Base-by-base conservation (phyloP, 768 basidiomycete species). In the Polyporus arcularius region DNA sequence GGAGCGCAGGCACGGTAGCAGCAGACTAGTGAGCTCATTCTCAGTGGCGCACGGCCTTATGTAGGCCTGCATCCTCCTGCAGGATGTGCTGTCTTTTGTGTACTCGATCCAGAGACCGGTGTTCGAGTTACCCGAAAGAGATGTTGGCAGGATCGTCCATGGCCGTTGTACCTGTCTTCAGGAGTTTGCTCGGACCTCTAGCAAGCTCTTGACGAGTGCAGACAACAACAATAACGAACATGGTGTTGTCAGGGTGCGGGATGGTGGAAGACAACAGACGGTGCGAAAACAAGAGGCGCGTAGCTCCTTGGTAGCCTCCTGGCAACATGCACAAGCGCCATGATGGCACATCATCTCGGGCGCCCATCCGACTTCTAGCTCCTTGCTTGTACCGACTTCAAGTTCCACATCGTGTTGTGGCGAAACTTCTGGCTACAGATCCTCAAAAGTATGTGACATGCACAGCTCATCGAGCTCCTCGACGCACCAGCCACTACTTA, bases 181-280 rank as follows among this genome's bases (percentile, higher is more conserved):
- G 1, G 48, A 51, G 32, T 3, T n/a, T 50, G 35, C 16, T 49
- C 26, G 54, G 60, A 52, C 55, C 60, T 45, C 47, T 41, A 53
- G 49, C 38, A 49, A 30, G 31, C 41, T 47, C 32, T 41, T 30
- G 59, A 18, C 18, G 28, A 46, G n/a, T 7, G 41, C 32, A 18
- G 41, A 7, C 15, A 12, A 54, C 47, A 47, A 61, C 54, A 61
- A 61, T 61, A 45, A 15, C 32, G 48, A n/a, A 30, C n/a, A 55
- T 7, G 47, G 18, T 9, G 40, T 48, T 35, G 35, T 35, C 35
- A 11, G 35, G 11, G 11, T 35, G 35, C 35, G 28, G 14, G 42
- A 55, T 40, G 41, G 53, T 38, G 40, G 26, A 6, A 32, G 30
- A 60, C 53, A 60, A 60, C 30, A 57, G 47, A 41, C 28, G 8